Evolutionary conservation across 2,329 filamentous ascomycete species (phyloP).

Genomic region (Aspergillus amoenus): DNA sequence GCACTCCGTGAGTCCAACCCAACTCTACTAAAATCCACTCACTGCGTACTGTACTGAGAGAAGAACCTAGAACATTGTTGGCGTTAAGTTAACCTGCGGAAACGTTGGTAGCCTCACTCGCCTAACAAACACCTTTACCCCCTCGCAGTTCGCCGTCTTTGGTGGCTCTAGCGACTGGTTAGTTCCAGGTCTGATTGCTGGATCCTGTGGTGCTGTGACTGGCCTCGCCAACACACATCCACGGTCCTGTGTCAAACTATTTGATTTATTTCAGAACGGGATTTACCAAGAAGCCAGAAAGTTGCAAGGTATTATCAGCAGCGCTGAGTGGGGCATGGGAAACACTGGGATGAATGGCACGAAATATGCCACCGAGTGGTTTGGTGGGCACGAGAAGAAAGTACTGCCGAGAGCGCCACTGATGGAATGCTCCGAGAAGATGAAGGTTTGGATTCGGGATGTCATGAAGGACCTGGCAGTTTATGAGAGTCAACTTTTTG

Average conservation of each 20-base stretch:
- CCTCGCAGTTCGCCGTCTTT: constrained; percentile 69
- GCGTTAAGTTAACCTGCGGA: constrained; percentile 64
- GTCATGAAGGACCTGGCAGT: no score
- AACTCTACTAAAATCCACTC: no score
- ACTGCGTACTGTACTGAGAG: no score
- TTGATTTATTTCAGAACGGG: constrained; percentile 6
- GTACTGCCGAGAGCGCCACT: no score
- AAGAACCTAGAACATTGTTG: constrained; percentile 57
- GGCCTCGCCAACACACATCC: constrained; percentile 71
- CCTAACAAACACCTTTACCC: constrained; percentile 55
- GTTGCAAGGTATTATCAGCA: background rate
- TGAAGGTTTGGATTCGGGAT: no score
- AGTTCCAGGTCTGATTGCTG: constrained; percentile 67
- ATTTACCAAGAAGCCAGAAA: background rate
- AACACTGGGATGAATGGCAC: background rate
- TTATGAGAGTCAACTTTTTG: no score
- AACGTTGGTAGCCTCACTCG: constrained; percentile 64
- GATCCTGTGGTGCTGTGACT: constrained; percentile 69
- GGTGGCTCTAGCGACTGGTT: constrained; percentile 74
- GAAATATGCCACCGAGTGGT: background rate
- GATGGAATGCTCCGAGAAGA: no score
- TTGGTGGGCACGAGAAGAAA: background rate
- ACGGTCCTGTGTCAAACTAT: constrained; percentile 50
- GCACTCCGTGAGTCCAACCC: no score
- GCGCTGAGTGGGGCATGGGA: background rate